Evolutionary conservation across 2,329 filamentous ascomycete genomes (phyloP).

Genomic region (Trichoderma semiorbis): DNA sequence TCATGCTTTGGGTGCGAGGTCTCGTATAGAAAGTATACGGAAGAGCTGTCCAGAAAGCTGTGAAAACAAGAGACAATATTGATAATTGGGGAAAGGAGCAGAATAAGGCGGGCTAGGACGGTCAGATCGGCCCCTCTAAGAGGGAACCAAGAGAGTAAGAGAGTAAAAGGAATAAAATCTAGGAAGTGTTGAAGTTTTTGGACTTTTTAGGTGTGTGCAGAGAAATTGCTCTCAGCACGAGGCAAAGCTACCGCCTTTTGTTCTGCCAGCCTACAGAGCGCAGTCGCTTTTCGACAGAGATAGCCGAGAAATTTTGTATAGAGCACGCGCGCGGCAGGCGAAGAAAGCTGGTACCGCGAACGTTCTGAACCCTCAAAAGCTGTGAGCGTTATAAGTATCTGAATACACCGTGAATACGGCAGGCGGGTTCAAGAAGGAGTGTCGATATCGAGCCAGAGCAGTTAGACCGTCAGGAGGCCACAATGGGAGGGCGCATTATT

Average conservation of each 20-base stretch:
- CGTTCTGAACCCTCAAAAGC: neutral
- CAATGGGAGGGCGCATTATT: neutral
- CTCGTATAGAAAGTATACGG: neutral
- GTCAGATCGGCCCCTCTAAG: neutral
- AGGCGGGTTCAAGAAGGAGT: neutral
- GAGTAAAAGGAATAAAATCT: neutral
- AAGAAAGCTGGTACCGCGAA: neutral
- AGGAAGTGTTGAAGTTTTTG: neutral
- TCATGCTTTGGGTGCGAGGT: conserved; percentile 30
- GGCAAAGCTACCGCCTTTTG: conserved; percentile 13
- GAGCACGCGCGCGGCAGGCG: neutral
- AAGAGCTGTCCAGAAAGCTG: neutral
- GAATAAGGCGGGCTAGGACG: neutral
- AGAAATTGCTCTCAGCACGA: neutral
- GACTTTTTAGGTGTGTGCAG: neutral
- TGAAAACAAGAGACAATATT: neutral
- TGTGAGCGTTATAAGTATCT: neutral
- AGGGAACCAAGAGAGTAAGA: conserved; percentile 1
- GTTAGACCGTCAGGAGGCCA: neutral
- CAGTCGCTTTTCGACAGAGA: neutral
- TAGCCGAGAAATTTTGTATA: neutral
- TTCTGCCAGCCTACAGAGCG: conserved; percentile 6
- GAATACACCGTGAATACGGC: neutral
- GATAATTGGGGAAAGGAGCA: neutral
- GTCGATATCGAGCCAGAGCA: neutral